phyloP scores from a whole-genome alignment of 257 asterid species.

The Fraxinus anomala region DNA sequence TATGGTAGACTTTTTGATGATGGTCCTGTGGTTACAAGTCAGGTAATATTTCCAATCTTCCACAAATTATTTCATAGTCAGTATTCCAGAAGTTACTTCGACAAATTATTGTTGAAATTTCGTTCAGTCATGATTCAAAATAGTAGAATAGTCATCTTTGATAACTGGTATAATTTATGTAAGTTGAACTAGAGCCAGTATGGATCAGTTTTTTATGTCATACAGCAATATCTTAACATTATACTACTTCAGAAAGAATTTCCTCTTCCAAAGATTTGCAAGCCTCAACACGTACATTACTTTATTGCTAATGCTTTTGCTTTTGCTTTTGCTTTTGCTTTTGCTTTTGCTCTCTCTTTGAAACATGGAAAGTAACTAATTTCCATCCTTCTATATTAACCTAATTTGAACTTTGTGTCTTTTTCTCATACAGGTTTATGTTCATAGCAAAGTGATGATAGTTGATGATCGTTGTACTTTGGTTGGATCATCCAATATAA shows the following conservation, averaged over 20 bases:
- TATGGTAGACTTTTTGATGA: conserved; percentile 67
- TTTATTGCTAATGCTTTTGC: not conserved
- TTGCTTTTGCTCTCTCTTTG: not conserved
- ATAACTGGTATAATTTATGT: not conserved
- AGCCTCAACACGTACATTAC: not conserved
- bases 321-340: not conserved
- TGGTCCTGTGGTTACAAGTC: conserved; percentile 81
- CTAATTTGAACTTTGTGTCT: conserved; percentile 1
- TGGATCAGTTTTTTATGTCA: too few relatives aligned
- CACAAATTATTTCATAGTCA: not conserved
- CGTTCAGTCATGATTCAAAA: not conserved
- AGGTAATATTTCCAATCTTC: conserved; percentile 47
- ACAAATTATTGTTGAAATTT: not conserved
- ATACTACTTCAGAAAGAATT: not conserved
- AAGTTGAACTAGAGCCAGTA: not conserved
- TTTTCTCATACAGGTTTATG: conserved; percentile 62
- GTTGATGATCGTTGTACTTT: conserved; percentile 77
- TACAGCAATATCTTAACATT: not conserved
- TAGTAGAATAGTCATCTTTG: not conserved
- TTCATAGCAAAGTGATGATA: conserved; percentile 95
- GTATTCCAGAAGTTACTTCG: not conserved
- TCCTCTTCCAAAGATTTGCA: not conserved
- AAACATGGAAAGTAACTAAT: not conserved
- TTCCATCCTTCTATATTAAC: conserved; percentile 16
- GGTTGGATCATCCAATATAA: conserved; percentile 88